Evolutionary conservation across 1,284 basidiomycete species (phyloP).

Genomic region (Cryptococcus jaspeensis): DNA sequence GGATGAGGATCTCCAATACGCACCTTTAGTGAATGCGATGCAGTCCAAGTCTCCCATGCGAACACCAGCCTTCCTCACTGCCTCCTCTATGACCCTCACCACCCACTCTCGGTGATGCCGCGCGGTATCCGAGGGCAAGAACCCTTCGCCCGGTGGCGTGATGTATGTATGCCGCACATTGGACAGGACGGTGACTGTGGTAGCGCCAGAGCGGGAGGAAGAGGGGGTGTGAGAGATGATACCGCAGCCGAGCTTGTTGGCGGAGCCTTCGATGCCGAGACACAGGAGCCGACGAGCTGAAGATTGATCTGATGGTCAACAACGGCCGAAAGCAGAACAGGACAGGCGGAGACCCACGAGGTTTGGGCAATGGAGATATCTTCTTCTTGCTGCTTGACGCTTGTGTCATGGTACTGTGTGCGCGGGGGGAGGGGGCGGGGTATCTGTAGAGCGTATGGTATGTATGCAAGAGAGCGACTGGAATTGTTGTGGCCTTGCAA

Average conservation of each 20-base stretch:
- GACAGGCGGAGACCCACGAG: constrained; percentile 21
- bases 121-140: constrained; percentile 92
- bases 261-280: constrained; percentile 89
- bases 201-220: constrained; percentile 28
- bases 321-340: background rate
- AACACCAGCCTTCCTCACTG: constrained; percentile 68
- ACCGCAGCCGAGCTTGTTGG: constrained; percentile 97
- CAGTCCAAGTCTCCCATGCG: constrained; percentile 80
- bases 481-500: background rate
- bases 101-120: constrained; percentile 95
- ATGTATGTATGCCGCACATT: constrained; percentile 96
- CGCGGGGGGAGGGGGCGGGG: background rate
- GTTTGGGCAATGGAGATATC: constrained; percentile 37
- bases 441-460: background rate
- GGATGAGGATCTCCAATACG: constrained; percentile 10
- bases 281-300: constrained; percentile 46
- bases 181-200: constrained; percentile 63
- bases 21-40: constrained; percentile 96
- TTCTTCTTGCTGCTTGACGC: constrained; percentile 29
- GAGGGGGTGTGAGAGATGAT: constrained; percentile 73
- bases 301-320: background rate
- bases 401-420: constrained; percentile 22
- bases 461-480: background rate
- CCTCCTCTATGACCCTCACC: constrained; percentile 75
- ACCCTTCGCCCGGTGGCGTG: constrained; percentile 96